Base-by-base conservation (phyloP, 768 basidiomycete genomes). In the Boletus fagicola region DNA sequence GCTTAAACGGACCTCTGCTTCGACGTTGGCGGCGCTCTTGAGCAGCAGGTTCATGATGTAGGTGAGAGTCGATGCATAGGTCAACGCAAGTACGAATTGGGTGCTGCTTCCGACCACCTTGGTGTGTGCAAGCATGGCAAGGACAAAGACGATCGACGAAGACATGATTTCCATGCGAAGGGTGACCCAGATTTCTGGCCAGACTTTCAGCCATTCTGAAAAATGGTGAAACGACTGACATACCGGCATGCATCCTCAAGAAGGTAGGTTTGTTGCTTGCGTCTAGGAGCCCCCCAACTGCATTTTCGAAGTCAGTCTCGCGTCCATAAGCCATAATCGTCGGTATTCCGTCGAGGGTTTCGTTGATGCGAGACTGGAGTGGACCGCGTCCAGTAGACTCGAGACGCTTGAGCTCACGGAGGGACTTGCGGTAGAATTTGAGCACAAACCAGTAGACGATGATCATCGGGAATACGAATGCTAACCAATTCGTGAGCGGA, bases 291-390 rank as follows among this genome's bases (percentile, higher is more conserved):
- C 47, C 38, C 24, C 61, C 62, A 7, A 70, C 65, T 9, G 60
- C 56, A 30, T 59, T 63, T 38, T 49, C 66, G 38, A 68, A 71
- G 53, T 71, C 70, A 18, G 56, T 9, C 49, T 65, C 66, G 20
- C 69, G 70, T 53, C 75, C 73, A 57, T 79, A 83, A 4, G 81
- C 80, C 49, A 82, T 74, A 44, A 82, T 77, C 12, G 79, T 80
- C 3, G 70, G 67, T 26, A 74, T 74, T 5, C 81, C 82, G 22
- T 75, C 75, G 5, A 83, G 72, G 2, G 76, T 78, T 66, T 83
- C 82, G 43, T 74, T 76, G 68, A 82, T 82, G 53, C 78, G 78
- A 2, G 79, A 75, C 56, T 83, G 82, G 20, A 83, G 76, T 3
- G 76, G 73, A 8, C 77, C 77, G 13, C 79, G 78, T 5, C 80